Percentiles rank a stretch among this genome's conserved stretches.
Conservation (phyloP, 179 eudicot genomes). For the Amaranthus tricolor region DNA sequence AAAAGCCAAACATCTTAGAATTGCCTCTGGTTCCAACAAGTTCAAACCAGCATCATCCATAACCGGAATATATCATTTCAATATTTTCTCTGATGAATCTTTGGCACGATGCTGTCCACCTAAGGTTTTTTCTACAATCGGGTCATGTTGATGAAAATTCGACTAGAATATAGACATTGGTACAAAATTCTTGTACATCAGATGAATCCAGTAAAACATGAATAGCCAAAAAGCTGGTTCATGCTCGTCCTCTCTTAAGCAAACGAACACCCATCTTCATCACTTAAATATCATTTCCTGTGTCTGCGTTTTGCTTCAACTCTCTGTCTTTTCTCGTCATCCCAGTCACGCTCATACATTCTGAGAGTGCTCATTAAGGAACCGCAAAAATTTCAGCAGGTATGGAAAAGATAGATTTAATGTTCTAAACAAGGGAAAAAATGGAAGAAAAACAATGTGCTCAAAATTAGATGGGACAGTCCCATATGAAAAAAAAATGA, state of each 20-base stretch:
- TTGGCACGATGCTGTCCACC: background rate
- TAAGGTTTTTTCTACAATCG: background rate
- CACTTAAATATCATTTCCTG: conserved; percentile 43
- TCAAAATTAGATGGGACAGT: background rate
- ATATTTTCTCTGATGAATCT: too few species aligned
- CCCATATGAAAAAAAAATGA: background rate
- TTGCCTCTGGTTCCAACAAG: too few species aligned
- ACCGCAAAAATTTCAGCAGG: background rate
- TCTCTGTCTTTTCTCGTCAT: conserved; percentile 94
- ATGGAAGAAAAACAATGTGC: background rate
- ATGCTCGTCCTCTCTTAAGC: background rate
- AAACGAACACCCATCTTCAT: background rate
- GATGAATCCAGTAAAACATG: background rate
- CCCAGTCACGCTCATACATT: conserved; percentile 92
- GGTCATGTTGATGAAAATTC: background rate
- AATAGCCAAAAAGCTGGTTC: background rate
- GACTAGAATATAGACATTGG: background rate
- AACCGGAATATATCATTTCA: too few species aligned
- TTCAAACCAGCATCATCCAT: too few species aligned
- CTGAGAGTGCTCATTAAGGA: conserved; percentile 63
- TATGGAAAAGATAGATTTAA: background rate
- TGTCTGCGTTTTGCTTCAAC: conserved; percentile 91
- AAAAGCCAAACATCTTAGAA: too few species aligned
- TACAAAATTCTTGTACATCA: background rate
- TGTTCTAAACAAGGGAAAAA: background rate